Base-by-base conservation (phyloP, 1,284 basidiomycete species). In the Cutaneotrichosporon cutaneum region DNA sequence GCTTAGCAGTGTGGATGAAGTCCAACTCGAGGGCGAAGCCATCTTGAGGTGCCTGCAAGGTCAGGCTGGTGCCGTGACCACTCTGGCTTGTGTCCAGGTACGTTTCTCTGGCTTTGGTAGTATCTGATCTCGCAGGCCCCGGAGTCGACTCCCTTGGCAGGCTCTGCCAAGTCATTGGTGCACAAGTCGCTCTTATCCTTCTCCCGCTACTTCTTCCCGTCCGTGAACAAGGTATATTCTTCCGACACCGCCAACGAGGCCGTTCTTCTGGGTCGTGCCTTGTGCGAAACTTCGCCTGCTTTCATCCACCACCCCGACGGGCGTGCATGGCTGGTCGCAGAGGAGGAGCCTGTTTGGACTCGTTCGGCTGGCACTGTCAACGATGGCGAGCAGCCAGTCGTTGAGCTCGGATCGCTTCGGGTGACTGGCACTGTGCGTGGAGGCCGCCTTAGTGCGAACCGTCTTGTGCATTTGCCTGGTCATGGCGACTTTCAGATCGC, bases 181-280 rank as follows among this genome's bases (percentile, higher is more conserved):
- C 81, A 90, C 63, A 93, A 92, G 80, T 94, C 91, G 0, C 83
- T 96, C 1, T 83, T 94, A 9, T 95, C 92, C 2, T 97, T 98
- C 81, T 87, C 94, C 59, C 87, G 88, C 67, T 98, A 99, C 80
- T 99, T 99, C 78, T 90, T 92, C 61, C 95, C 95, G 0, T 84
- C 85, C n/a, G 88, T 93, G 67, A 81, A 83, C 39, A 84, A 83
- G 69, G 74, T 85, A 4, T 79, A 83, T 69, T 76, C 72, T 0
- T 62, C 72, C 21, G 78, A 80, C 57, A 81, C 82, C 0, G 73
- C 83, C 47, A 83, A 88, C 48, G 90, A 94, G 72, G 78, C 87
- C 13, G 76, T 92, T 26, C 87, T 87, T 60, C 85, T 90, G 14
- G 71, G 90, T 56, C 83, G 94, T 30, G 82, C 87, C 1, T 72